Evolutionary conservation across 768 basidiomycete species (phyloP).

Genomic region (Podaxis sp.): DNA sequence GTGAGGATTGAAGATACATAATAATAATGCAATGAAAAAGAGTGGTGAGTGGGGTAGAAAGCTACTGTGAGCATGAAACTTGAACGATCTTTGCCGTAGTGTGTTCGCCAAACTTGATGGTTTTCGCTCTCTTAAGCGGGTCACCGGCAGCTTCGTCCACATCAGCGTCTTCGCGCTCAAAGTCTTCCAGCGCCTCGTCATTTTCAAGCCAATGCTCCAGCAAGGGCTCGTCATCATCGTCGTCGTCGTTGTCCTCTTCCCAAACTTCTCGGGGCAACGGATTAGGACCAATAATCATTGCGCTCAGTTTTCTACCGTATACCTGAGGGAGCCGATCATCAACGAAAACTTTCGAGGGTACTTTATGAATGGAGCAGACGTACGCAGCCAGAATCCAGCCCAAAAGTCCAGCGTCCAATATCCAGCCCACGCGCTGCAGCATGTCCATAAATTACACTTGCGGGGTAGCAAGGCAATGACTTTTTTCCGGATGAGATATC

Average conservation of each 20-base stretch:
- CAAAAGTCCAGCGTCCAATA: slow-evolving; percentile 77
- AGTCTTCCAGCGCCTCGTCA: too few relatives aligned
- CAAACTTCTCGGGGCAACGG: background rate
- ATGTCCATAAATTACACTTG: slow-evolving; percentile 86
- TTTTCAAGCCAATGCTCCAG: too few relatives aligned
- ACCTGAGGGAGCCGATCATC: slow-evolving; percentile 26
- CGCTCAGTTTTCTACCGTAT: slow-evolving; percentile 60
- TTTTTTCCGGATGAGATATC: slow-evolving; percentile 16
- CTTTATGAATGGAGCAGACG: slow-evolving; percentile 20
- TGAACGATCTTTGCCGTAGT: slow-evolving; percentile 45
- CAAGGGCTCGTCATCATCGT: too few relatives aligned
- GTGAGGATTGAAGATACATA: too few relatives aligned
- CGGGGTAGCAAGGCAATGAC: slow-evolving; percentile 59
- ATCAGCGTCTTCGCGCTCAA: background rate
- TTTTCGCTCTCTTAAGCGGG: slow-evolving; percentile 16
- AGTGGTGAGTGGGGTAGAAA: background rate
- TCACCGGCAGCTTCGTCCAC: slow-evolving; percentile 18
- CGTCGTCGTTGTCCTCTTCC: slow-evolving; percentile 7
- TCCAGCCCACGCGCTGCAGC: slow-evolving; percentile 77
- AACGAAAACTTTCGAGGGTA: background rate
- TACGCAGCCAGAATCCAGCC: slow-evolving; percentile 86
- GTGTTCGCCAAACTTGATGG: slow-evolving; percentile 55
- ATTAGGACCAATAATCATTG: slow-evolving; percentile 50
- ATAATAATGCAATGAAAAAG: too few relatives aligned
- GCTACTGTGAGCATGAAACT: slow-evolving; percentile 35